Evolutionary conservation across 2,329 filamentous ascomycete genomes (phyloP), one percentile per base, ranked within the genome.

Genomic region (Colletotrichum sp.): DNA sequence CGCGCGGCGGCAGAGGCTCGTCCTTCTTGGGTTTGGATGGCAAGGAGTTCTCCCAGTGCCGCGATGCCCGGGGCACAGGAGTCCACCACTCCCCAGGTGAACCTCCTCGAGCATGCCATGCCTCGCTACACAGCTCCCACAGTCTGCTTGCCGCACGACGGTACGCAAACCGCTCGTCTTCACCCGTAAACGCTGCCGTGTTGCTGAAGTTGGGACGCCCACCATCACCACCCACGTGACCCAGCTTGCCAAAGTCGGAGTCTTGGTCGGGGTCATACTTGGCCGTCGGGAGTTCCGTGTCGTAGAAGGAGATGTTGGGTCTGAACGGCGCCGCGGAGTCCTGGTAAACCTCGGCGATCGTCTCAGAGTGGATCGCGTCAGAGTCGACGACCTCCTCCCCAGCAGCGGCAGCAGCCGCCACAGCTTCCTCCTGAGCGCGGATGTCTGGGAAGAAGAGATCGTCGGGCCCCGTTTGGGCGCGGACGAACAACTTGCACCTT

Each of bases 81-180:
- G 89, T 89, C 94, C 94, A 96, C 9, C 84, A 88, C 16, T 68
- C 74, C 4, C 62, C 61, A 8, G 87, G 84, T 15, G 60, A 21
- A 6, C 89, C 90, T 6, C 84, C 86, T 62, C 94, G 85, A 4
- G 88, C 88, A 85, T 95, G 95, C 94, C 94, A 96, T 76, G 89
- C 87, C 48, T 87, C 88, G 21, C 94, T 91, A 82, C 94, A 96
- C 81, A 97, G 91, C 84, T 97, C 94, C 94, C 94, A 97, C 5
- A 97, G 85, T n/a, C 95, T 87, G 78, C 93, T 95, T 58, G 91
- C 88, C 3, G 94, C 95, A 28, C 95, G 89, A 83, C 95, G 95
- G 79, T 95, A 96, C 0, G 94, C 94, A 81, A 97, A 97, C 15
- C 91, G 88, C 83, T 96, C 94, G 82, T 96, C 95, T 81, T 96